Conservation (phyloP, 305 asterid species). For the Stenogyne calaminthoides region DNA sequence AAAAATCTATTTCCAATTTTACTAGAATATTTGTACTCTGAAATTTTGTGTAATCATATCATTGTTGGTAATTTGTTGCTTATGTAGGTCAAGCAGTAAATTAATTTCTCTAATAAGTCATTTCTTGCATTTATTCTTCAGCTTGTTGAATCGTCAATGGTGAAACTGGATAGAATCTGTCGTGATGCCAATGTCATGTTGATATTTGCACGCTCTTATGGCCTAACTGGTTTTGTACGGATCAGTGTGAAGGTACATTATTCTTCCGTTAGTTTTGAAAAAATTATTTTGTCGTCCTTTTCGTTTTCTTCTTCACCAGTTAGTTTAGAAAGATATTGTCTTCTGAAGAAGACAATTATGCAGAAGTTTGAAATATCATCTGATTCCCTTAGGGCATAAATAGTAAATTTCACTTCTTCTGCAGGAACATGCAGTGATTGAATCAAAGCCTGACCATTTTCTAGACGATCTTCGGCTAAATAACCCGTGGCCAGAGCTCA, state of each 20-base stretch:
- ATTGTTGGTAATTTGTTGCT: slow-evolving; percentile 7
- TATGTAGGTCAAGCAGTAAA: slow-evolving; percentile 3
- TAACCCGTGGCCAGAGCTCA: slow-evolving; percentile 93
- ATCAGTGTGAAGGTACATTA: slow-evolving; percentile 81
- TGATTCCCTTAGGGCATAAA: slow-evolving; percentile 20
- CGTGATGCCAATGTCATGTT: slow-evolving; percentile 79
- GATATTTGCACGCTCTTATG: slow-evolving; percentile 94
- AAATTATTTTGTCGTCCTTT: not conserved
- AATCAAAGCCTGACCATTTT: slow-evolving; percentile 95
- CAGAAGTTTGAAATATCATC: not conserved
- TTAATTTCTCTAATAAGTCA: slow-evolving; percentile 1
- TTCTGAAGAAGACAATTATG: slow-evolving; percentile 22
- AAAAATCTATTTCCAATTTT: not conserved
- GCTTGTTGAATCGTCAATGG: slow-evolving; percentile 88
- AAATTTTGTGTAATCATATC: not conserved
- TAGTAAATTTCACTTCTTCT: slow-evolving; percentile 27
- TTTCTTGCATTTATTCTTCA: slow-evolving; percentile 37
- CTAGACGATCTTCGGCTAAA: slow-evolving; percentile 90
- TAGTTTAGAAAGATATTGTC: slow-evolving; percentile 5
- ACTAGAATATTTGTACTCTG: not conserved
- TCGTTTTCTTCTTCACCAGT: slow-evolving; percentile 23
- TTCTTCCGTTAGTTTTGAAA: not conserved
- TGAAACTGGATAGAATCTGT: slow-evolving; percentile 86
- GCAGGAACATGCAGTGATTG: slow-evolving; percentile 95
- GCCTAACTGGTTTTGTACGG: slow-evolving; percentile 89